Percentiles rank a stretch among this genome's conserved stretches.
These are phyloP conservation scores for Geoglossum glabrum DNA, from an alignment of 495 filamentous ascomycete species.

Conservation along the genomic window DNA sequence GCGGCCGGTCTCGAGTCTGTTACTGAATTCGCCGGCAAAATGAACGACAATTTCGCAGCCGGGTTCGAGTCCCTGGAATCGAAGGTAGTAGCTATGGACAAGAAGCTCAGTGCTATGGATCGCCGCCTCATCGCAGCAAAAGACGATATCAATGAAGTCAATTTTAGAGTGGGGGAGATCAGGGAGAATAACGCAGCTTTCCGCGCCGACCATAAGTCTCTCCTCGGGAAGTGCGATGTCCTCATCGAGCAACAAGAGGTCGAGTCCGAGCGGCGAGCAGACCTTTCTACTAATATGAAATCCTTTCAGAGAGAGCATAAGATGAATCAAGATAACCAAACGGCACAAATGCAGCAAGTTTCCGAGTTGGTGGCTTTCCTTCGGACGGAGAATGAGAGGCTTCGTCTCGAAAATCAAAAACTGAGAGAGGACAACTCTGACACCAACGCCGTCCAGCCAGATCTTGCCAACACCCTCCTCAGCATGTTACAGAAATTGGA, in stretches of 20 bases:
- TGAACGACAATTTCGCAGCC: background rate
- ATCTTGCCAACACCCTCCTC: background rate
- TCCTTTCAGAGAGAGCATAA: background rate
- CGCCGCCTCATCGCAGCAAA: background rate
- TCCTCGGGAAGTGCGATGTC: background rate
- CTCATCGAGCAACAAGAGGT: background rate
- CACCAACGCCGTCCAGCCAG: background rate
- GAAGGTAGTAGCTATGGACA: background rate
- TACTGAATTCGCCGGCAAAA: background rate
- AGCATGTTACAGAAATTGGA: background rate
- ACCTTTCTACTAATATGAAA: background rate
- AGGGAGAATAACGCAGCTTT: background rate
- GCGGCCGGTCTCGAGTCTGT: background rate
- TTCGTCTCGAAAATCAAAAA: background rate
- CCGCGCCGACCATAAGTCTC: background rate
- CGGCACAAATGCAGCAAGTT: background rate
- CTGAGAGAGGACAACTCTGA: background rate
- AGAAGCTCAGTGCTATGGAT: background rate
- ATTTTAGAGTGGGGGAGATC: background rate
- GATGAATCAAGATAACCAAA: background rate
- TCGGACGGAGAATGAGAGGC: background rate
- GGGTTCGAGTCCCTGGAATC: background rate
- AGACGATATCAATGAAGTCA: background rate
- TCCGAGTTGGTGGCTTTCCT: background rate
- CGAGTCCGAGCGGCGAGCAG: background rate